Percentiles rank a stretch among this genome's conserved stretches.
These are phyloP conservation scores for Ogataea wickerhamii DNA, from an alignment of 805 yeast species.

Conservation along the genomic window DNA sequence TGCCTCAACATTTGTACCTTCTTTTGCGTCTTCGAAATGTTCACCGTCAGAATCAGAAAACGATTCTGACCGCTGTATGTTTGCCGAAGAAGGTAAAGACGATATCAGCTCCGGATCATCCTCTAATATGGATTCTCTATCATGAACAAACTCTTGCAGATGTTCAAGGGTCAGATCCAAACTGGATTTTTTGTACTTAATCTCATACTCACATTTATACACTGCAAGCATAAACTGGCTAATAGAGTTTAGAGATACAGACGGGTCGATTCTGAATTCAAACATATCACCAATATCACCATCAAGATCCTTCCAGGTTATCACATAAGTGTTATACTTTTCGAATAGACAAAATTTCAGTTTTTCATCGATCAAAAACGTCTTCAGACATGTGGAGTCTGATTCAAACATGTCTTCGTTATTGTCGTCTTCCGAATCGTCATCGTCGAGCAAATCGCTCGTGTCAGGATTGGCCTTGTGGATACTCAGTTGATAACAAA, in stretches of 20 bases:
- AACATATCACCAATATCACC: constrained; percentile 87
- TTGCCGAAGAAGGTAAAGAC: constrained; percentile 17
- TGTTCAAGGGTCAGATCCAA: constrained; percentile 42
- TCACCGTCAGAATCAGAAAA: constrained; percentile 22
- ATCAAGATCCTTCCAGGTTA: constrained; percentile 76
- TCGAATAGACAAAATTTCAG: constrained; percentile 53
- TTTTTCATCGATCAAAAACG: constrained; percentile 60
- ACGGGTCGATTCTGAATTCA: constrained; percentile 70
- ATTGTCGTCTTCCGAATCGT: constrained; percentile 41
- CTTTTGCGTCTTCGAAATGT: constrained; percentile 30
- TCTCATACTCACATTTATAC: constrained; percentile 70
- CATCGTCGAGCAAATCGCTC: constrained; percentile 44
- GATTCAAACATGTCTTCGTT: constrained; percentile 33
- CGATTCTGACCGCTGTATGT: constrained; percentile 7
- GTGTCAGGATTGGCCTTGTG: constrained; percentile 69
- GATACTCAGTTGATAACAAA: constrained; percentile 65
- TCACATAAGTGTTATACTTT: constrained; percentile 47
- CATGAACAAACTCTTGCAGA: constrained; percentile 55
- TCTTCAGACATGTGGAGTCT: constrained; percentile 59
- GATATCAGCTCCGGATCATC: constrained; percentile 21
- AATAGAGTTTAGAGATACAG: constrained; percentile 51
- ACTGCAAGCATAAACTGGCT: constrained; percentile 61
- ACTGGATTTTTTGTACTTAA: constrained; percentile 59
- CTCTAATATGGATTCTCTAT: constrained; percentile 24
- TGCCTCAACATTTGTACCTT: constrained; percentile 22